Evolutionary conservation across 2,329 filamentous ascomycete species (phyloP).

Genomic region (Ceratocystis ficicola): DNA sequence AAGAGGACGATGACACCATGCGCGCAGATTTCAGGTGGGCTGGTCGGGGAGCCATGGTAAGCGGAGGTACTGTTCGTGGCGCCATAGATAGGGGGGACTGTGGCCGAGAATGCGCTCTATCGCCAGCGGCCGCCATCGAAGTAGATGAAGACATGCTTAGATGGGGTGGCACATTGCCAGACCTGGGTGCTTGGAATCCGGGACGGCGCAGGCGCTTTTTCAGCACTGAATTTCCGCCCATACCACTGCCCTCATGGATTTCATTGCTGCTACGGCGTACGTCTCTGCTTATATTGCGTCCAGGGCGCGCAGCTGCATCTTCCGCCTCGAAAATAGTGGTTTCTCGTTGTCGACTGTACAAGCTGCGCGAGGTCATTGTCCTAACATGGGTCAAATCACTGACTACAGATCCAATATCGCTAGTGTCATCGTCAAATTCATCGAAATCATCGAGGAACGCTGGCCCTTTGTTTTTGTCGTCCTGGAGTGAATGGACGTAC

Average conservation of each 20-base stretch:
- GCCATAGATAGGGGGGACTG: slow-evolving; percentile 18
- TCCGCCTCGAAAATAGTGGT: slow-evolving; percentile 21
- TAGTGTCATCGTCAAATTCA: slow-evolving; percentile 21
- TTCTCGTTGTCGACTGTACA: slow-evolving; percentile 20
- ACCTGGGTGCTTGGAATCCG: slow-evolving; percentile 27
- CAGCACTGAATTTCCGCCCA: slow-evolving; percentile 25
- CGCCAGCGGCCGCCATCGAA: not conserved
- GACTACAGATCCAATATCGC: slow-evolving; percentile 21
- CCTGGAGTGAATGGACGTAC: slow-evolving; percentile 21
- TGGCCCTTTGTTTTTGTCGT: slow-evolving; percentile 16
- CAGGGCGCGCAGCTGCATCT: slow-evolving; percentile 17
- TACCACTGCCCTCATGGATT: slow-evolving; percentile 29
- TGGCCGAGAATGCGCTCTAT: slow-evolving; percentile 1
- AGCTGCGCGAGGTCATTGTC: slow-evolving; percentile 21
- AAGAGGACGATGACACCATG: slow-evolving; percentile 25
- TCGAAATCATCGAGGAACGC: slow-evolving; percentile 16
- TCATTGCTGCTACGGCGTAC: slow-evolving; percentile 24
- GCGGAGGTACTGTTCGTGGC: slow-evolving; percentile 9
- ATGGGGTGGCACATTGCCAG: slow-evolving; percentile 28
- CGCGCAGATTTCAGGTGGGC: slow-evolving; percentile 14
- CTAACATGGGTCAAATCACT: slow-evolving; percentile 22
- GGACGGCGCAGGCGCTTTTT: slow-evolving; percentile 29
- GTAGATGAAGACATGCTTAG: slow-evolving; percentile 28
- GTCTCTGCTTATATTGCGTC: slow-evolving; percentile 14
- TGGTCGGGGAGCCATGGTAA: slow-evolving; percentile 21